These are phyloP conservation scores for Ceratopteris richardii DNA, from an alignment of 75 land plant species.

Conservation along the genomic window DNA sequence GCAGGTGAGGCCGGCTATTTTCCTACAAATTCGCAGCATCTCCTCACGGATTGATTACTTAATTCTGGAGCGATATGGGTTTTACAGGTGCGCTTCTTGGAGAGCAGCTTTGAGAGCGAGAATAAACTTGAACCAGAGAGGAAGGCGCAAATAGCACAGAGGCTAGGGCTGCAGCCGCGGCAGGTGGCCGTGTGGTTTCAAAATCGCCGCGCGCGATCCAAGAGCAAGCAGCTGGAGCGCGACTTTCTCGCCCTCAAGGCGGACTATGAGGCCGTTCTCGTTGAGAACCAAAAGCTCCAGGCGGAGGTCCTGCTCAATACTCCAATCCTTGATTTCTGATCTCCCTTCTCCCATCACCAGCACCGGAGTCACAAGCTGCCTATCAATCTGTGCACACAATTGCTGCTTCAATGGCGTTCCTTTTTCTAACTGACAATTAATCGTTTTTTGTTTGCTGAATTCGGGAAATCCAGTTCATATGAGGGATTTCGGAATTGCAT, in stretches of 20 bases:
- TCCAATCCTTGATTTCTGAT: too few relatives aligned
- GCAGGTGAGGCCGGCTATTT: too few relatives aligned
- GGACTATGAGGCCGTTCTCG: conserved; percentile 22
- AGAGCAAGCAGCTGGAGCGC: conserved; percentile 27
- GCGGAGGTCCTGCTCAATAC: too few relatives aligned
- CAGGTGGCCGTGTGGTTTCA: conserved; percentile 33
- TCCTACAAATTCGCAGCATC: not conserved
- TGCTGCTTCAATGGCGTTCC: too few relatives aligned
- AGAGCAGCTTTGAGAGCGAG: conserved; percentile 36
- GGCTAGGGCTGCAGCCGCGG: conserved; percentile 24
- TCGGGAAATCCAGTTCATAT: too few relatives aligned
- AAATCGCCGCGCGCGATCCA: conserved; percentile 21
- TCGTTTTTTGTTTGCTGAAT: too few relatives aligned
- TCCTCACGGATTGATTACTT: not conserved
- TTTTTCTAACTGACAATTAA: too few relatives aligned
- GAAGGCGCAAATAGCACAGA: conserved; percentile 18
- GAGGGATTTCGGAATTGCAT: too few relatives aligned
- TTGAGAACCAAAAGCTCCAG: not conserved
- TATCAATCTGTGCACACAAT: too few relatives aligned
- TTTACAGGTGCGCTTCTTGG: conserved; percentile 33
- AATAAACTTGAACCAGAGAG: conserved; percentile 37
- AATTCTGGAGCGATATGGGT: conserved; percentile 20
- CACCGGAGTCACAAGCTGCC: too few relatives aligned
- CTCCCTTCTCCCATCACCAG: too few relatives aligned
- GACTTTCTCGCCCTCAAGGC: conserved; percentile 25